Percentiles rank a stretch among this genome's conserved stretches.
Evolutionary conservation across 202 grass and related monocot species (phyloP).

Genomic region (Elaeis oleifera): DNA sequence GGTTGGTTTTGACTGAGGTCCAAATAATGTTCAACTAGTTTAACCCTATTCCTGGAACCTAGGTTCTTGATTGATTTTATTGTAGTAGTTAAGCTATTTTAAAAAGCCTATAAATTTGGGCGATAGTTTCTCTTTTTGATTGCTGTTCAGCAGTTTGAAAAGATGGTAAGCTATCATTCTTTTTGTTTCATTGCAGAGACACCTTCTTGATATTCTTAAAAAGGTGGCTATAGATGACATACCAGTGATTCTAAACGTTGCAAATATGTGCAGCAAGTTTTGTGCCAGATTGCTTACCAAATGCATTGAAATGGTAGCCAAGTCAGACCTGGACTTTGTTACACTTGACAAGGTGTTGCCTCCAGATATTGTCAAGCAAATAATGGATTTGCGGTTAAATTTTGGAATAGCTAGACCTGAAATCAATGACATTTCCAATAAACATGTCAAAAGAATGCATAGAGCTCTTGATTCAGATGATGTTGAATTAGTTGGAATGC

Average conservation of each 20-base stretch:
- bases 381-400: constrained; percentile 16
- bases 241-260: constrained; percentile 30
- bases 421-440: constrained; percentile 29
- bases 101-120: too few species aligned
- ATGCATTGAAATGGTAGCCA: constrained; percentile 30
- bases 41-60: too few species aligned
- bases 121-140: too few species aligned
- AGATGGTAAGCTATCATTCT: not conserved
- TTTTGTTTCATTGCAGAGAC: constrained; percentile 34
- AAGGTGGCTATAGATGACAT: constrained; percentile 39
- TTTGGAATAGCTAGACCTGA: not conserved
- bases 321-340: constrained; percentile 14
- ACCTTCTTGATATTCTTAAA: constrained; percentile 35
- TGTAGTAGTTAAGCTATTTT: too few species aligned
- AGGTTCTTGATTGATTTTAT: too few species aligned
- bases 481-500: constrained; percentile 34
- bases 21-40: too few species aligned
- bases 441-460: constrained; percentile 42
- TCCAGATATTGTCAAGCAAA: constrained; percentile 11
- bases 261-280: constrained; percentile 11
- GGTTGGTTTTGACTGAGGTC: too few species aligned
- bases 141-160: not conserved
- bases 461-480: constrained; percentile 53
- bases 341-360: constrained; percentile 57
- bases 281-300: constrained; percentile 37